Base-by-base conservation (phyloP, 768 basidiomycete genomes). In the Tricholoma sp. region DNA sequence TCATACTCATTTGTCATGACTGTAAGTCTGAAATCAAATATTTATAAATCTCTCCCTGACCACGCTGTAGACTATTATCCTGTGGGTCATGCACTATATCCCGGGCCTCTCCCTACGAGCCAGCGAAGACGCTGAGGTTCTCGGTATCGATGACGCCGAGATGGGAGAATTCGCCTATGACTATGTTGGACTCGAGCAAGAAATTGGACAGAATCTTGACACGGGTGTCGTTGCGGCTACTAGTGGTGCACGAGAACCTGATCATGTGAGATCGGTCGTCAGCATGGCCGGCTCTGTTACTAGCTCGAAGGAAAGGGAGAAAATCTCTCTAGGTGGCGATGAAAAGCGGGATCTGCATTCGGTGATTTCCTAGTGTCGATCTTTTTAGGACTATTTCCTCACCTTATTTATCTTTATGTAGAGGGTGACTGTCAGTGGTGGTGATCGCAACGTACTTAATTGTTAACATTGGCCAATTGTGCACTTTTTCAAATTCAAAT, bases 121-220 rank as follows among this genome's bases (percentile, higher is more conserved):
- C 31, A 67, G 71, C 11, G 84, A 86, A 59, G 83, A 86, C 59
- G 76, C 74, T 11, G 89, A 91, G 72, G 82, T 87, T 39, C 74
- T 96, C 48, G 94, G 95, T 56, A 85, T 96, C 62, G 95, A 98
- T 71, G 89, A 93, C 64, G 79, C 84, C 1, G 88, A 94, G 74
- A 86, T 93, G 80, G 94, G 92, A 60, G 93, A 95, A 73, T 93
- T 84, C 59, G 87, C 89, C 1, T 92, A 91, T 63, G 90, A 94
- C 70, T 94, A 91, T 59, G 90, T 93, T 32, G 88, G 86, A 10
- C 68, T 91, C 50, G 89, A 91, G 64, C 74, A 76, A 62, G 80
- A 82, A 61, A 72, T 80, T 36, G 77, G 76, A 5, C 79, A 77
- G 18, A 57, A 58, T 0, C 2, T 70, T 20, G 65, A 70, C n/a